Percentiles rank a stretch among this genome's conserved stretches.
phyloP scores from a whole-genome alignment of 371 early-diverging fungal genomes.

The Mucor circinelloides region DNA sequence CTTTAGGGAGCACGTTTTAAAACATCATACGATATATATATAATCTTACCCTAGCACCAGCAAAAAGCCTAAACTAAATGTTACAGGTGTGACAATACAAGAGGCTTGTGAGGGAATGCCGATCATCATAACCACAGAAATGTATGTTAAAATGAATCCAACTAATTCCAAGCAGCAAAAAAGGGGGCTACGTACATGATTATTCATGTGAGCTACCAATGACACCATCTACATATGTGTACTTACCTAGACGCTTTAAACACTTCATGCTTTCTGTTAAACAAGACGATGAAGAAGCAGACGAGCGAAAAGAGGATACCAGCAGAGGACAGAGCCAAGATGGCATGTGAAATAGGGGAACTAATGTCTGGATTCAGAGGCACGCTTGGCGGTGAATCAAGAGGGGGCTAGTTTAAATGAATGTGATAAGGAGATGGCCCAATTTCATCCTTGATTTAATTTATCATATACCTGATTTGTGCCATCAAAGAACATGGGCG shows the following conservation, averaged over 20 bases:
- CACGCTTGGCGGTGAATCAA: slow-evolving; percentile 55
- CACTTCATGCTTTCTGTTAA: slow-evolving; percentile 48
- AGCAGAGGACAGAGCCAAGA: slow-evolving; percentile 42
- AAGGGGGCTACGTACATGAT: slow-evolving; percentile 42
- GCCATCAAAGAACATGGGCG: slow-evolving; percentile 60
- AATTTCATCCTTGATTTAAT: not conserved
- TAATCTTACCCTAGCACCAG: slow-evolving; percentile 52
- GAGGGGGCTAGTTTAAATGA: slow-evolving; percentile 35
- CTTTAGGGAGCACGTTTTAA: not conserved
- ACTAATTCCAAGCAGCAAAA: slow-evolving; percentile 62
- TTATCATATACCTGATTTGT: slow-evolving; percentile 34
- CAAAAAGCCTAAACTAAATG: slow-evolving; percentile 58
- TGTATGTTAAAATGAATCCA: slow-evolving; percentile 58
- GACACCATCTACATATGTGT: not conserved
- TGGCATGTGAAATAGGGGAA: slow-evolving; percentile 46
- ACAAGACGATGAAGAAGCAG: slow-evolving; percentile 39
- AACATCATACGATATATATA: not conserved
- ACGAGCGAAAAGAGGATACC: slow-evolving; percentile 38
- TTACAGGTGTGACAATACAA: slow-evolving; percentile 53
- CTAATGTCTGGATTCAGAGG: slow-evolving; percentile 54
- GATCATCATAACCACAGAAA: slow-evolving; percentile 52
- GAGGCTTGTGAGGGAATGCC: slow-evolving; percentile 47
- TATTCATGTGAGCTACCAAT: too few relatives aligned
- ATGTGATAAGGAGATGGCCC: not conserved
- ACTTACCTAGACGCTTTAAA: slow-evolving; percentile 63